Evolutionary conservation across 2,329 filamentous ascomycete species (phyloP), one percentile per base, ranked within the genome.

Genomic region (Pleomassaria siparia): DNA sequence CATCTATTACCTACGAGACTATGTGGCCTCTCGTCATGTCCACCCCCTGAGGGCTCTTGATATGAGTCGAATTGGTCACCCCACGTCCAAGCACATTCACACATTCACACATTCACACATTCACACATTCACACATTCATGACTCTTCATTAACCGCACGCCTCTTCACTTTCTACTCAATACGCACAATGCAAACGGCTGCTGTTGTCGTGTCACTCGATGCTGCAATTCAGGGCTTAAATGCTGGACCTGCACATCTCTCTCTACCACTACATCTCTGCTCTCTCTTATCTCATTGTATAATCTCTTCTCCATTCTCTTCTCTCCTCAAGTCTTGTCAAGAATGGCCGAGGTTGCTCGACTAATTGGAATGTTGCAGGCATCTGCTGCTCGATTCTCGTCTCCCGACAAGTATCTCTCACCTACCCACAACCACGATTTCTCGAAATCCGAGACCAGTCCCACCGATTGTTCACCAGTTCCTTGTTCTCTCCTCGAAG

Each of bases 321-420:
- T 21, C 29, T 30, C 12, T 44, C 32, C 22, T 26, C 30, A 46
- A 30, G 22, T 21, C 35, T 29, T 18, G 45, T 49, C 25, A 7
- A 55, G 37, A 29, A 65, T 66, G 61, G 40, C 53, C 35, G 60
- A 67, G 41, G 44, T 51, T 12, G 41, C 45, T 47, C 55, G 58
- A 46, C 54, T 63, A 28, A 52, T 60, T 25, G 49, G 21, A 35
- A 51, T 67, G 54, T 54, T 64, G 30, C 54, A 54, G 51, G 53
- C 54, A 43, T 62, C 60, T 47, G 53, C 55, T 22, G 50, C 58
- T 29, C 30, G 26, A 3, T 7, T 15, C 24, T 10, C 22, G 12
- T 39, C 9, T 24, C 43, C 55, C 44, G 57, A 65, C 50, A 58
- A 65, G 53, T n/a, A 37, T 30, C 40, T 47, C 40, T 12, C 44